phyloP scores from a whole-genome alignment of 768 basidiomycete genomes.

The Piloderma croceum region DNA sequence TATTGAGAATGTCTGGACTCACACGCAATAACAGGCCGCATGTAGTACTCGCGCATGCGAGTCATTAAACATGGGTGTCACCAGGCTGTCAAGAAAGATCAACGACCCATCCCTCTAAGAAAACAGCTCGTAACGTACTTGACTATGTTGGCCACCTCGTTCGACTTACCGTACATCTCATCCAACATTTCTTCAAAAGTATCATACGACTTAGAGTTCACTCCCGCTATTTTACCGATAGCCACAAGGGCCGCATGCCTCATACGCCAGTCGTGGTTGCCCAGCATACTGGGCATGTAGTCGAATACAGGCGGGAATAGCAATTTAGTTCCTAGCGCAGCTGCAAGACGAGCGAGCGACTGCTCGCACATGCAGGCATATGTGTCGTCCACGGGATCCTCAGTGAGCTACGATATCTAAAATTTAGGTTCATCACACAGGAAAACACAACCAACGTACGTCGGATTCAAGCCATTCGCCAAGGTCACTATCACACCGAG shows the following conservation, averaged over 20 bases:
- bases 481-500: slow-evolving; percentile 60
- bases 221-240: slow-evolving; percentile 80
- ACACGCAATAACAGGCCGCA: slow-evolving; percentile 89
- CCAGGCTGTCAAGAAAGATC: slow-evolving; percentile 41
- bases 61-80: slow-evolving; percentile 74
- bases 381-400: slow-evolving; percentile 55
- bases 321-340: slow-evolving; percentile 69
- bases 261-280: slow-evolving; percentile 76
- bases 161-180: slow-evolving; percentile 58
- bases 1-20: slow-evolving; percentile 21
- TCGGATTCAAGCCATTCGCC: slow-evolving; percentile 71
- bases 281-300: slow-evolving; percentile 78
- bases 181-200: too few species aligned
- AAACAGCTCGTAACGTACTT: slow-evolving; percentile 44
- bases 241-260: slow-evolving; percentile 85
- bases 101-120: too few species aligned
- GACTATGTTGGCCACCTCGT: slow-evolving; percentile 76
- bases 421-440: slow-evolving; percentile 3
- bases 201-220: slow-evolving; percentile 63
- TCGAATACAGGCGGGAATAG: slow-evolving; percentile 79
- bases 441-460: slow-evolving; percentile 38
- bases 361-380: slow-evolving; percentile 80
- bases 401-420: slow-evolving; percentile 45
- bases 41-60: slow-evolving; percentile 67
- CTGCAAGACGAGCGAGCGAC: slow-evolving; percentile 73